These are phyloP conservation scores for Globisporangium parvum DNA, from an alignment of 352 stramenopile species.

Conservation along the genomic window DNA sequence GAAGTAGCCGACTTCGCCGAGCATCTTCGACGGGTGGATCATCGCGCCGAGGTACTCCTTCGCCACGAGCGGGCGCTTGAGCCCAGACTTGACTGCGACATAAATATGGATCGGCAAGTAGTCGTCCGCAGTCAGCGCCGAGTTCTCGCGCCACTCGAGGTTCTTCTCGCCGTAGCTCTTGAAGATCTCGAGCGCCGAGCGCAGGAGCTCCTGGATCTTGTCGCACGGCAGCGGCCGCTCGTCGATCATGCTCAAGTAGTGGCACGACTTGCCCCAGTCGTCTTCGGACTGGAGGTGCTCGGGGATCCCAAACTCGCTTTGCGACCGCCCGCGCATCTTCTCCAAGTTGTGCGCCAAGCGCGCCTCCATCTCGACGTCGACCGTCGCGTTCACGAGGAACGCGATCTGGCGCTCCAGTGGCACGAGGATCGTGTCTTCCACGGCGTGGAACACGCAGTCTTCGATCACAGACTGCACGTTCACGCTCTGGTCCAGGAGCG, in stretches of 20 bases:
- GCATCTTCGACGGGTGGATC: slow-evolving; percentile 81
- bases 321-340: slow-evolving; percentile 48
- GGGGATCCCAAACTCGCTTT: slow-evolving; percentile 72
- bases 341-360: slow-evolving; percentile 59
- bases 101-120: slow-evolving; percentile 86
- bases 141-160: slow-evolving; percentile 70
- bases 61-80: slow-evolving; percentile 66
- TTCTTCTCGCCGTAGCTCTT: slow-evolving; percentile 73
- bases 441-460: slow-evolving; percentile 61
- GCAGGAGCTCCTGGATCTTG: slow-evolving; percentile 79
- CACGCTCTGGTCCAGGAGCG: slow-evolving; percentile 50
- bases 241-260: slow-evolving; percentile 82
- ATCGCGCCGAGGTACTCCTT: slow-evolving; percentile 77
- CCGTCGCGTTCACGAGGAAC: slow-evolving; percentile 59
- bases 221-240: slow-evolving; percentile 61
- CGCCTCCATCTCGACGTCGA: slow-evolving; percentile 49
- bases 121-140: slow-evolving; percentile 71
- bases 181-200: slow-evolving; percentile 75
- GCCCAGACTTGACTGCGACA: slow-evolving; percentile 67
- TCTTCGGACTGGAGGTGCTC: slow-evolving; percentile 71
- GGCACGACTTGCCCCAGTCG: slow-evolving; percentile 72
- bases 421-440: slow-evolving; percentile 77
- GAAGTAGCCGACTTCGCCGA: slow-evolving; percentile 81
- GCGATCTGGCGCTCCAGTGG: slow-evolving; percentile 67
- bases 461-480: slow-evolving; percentile 48